Base-by-base conservation (phyloP, 2,329 filamentous ascomycete genomes). In the Gnomoniopsis smithogilvyi region DNA sequence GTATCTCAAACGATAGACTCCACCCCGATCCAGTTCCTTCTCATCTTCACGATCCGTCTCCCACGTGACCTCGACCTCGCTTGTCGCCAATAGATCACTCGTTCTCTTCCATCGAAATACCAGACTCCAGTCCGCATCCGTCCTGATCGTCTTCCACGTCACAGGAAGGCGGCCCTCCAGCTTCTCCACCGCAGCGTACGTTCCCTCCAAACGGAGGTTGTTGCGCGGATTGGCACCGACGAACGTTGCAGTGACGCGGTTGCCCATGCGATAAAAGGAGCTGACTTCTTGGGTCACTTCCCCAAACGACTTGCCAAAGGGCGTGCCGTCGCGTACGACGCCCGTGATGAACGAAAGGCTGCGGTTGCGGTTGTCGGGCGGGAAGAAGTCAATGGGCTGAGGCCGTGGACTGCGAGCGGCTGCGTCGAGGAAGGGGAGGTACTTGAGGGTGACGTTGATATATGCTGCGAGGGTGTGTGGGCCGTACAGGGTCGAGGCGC, bases 201-300 rank as follows among this genome's bases (percentile, higher is more conserved):
- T 96, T 2, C 80, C 81, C 67, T 91, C 93, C 2, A 91, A 84
- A 2, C 86, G 84, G 33, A 97, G 83, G 64, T 96, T 90, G 71
- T 97, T 97, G 33, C 94, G 84, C 17, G 94, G 94, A 67, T 96
- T 96, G 1, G 93, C 93, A 17, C 88, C 94, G 2, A 94, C 84
- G 71, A 97, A 97, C 0, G 80, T 86, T 0, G 82, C 88, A 17
- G 76, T 81, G 51, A 93, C 84, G 3, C 77, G 76, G 34, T 83
- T 80, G 3, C 91, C 91, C 10, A 81, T 74, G 1, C 72, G 63
- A 69, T 90, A 92, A 1, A 76, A 74, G 12, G 80, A 69, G 0
- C 74, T 68, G 1, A 83, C 79, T 51, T 88, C 80, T 0, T 74
- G 73, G 30, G 84, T 72, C 1, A 92, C 82, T 46, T 86, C 79